These are phyloP conservation scores for Leucogyrophana mollusca DNA, from an alignment of 768 basidiomycete genomes.

Conservation along the genomic window DNA sequence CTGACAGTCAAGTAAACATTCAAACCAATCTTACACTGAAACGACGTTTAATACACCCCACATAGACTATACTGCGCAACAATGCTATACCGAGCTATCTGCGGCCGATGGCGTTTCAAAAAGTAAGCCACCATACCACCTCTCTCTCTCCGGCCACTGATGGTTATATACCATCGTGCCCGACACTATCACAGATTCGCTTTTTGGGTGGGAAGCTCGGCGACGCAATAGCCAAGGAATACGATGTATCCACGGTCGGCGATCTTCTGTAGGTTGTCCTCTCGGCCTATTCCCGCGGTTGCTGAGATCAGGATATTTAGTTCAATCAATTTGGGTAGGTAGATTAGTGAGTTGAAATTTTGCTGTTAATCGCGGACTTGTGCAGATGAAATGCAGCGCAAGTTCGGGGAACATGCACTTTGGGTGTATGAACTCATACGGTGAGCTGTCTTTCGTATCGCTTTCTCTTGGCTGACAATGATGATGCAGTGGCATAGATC, in stretches of 20 bases:
- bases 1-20: constrained; percentile 68
- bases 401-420: constrained; percentile 77
- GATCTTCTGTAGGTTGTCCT: constrained; percentile 74
- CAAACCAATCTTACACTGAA: background rate
- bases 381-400: constrained; percentile 74
- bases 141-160: too few species aligned
- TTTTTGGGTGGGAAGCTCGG: constrained; percentile 96
- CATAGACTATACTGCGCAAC: constrained; percentile 81
- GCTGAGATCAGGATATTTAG: constrained; percentile 30
- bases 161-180: background rate
- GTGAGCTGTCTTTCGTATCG: constrained; percentile 37
- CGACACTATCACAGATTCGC: too few species aligned
- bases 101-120: constrained; percentile 83
- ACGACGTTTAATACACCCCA: background rate
- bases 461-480: background rate
- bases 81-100: constrained; percentile 83
- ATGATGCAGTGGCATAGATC: constrained; percentile 72
- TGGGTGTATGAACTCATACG: constrained; percentile 94
- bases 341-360: background rate
- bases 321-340: constrained; percentile 54
- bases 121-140: constrained; percentile 43
- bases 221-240: constrained; percentile 80
- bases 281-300: background rate
- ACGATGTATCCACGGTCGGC: constrained; percentile 84
- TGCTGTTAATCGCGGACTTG: constrained; percentile 4